Conservation (phyloP, 257 asterid genomes). For the Cinchona pubescens region DNA sequence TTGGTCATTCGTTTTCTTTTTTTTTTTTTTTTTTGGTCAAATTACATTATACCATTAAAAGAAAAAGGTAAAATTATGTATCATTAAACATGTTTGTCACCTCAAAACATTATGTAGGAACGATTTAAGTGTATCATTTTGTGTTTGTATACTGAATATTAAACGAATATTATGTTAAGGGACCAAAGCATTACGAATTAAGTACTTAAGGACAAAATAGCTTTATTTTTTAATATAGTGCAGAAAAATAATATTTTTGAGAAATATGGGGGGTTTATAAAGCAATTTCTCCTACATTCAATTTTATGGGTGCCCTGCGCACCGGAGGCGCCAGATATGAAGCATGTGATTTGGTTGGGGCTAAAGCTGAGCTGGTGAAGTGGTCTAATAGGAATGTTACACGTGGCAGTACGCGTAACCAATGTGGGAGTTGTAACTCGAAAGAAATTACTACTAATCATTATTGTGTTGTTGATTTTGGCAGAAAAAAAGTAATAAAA, state of each 20-base stretch:
- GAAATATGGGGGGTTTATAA: not conserved
- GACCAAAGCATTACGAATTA: no score
- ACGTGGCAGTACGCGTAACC: not conserved
- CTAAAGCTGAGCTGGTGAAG: constrained; percentile 23
- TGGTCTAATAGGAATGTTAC: constrained; percentile 17
- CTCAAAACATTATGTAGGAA: no score
- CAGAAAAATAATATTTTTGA: not conserved
- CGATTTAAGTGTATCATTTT: no score
- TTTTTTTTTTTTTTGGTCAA: no score
- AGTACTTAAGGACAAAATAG: not conserved
- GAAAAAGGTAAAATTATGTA: no score
- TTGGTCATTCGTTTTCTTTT: no score
- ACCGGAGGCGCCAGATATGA: constrained; percentile 20
- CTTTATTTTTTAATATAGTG: no score
- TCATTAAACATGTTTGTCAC: no score
- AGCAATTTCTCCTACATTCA: not conserved
- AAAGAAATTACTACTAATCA: not conserved
- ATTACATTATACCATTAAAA: no score
- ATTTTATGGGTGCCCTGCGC: constrained; percentile 14
- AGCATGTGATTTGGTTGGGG: not conserved
- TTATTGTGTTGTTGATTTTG: not conserved
- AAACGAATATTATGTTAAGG: no score
- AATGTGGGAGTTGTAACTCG: not conserved
- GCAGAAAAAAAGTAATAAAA: not conserved
- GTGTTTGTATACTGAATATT: no score